Evolutionary conservation across 139 green algal genomes (phyloP).

Genomic region (Pleodorina starrii): DNA sequence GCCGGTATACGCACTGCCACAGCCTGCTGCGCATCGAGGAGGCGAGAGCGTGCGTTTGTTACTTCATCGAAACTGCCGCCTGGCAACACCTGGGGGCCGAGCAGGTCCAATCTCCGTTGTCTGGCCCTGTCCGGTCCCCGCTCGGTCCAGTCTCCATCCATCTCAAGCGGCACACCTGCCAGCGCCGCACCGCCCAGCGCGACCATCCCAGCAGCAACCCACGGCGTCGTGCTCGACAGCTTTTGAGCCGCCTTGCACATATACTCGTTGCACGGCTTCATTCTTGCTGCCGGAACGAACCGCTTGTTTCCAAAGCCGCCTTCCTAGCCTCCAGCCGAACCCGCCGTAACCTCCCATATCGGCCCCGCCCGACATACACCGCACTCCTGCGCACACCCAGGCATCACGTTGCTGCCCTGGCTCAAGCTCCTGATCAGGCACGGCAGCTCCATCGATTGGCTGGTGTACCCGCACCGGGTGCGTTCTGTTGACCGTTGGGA

Average conservation of each 20-base stretch:
- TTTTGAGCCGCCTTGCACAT: too few relatives aligned
- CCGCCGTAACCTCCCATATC: neutral
- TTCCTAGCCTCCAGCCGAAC: too few relatives aligned
- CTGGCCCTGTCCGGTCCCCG: too few relatives aligned
- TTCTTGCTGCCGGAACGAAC: neutral
- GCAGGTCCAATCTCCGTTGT: too few relatives aligned
- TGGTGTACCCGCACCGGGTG: conserved; percentile 63
- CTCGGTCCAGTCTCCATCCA: too few relatives aligned
- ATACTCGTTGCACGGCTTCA: neutral
- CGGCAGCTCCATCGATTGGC: conserved; percentile 56
- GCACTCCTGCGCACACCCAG: too few relatives aligned
- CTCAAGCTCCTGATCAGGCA: conserved; percentile 58
- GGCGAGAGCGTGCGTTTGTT: neutral
- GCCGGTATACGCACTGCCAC: neutral
- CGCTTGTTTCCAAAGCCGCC: neutral
- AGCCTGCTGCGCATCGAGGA: neutral
- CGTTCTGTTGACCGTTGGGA: too few relatives aligned
- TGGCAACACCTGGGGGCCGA: too few relatives aligned
- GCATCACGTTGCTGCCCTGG: conserved; percentile 63
- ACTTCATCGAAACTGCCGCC: neutral
- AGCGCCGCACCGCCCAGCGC: too few relatives aligned
- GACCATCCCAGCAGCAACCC: too few relatives aligned
- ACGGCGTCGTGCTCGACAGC: too few relatives aligned
- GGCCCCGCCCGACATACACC: neutral
- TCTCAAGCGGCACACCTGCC: too few relatives aligned